phyloP scores from a whole-genome alignment of 345 rosid genomes.

The Raphanus sativus region DNA sequence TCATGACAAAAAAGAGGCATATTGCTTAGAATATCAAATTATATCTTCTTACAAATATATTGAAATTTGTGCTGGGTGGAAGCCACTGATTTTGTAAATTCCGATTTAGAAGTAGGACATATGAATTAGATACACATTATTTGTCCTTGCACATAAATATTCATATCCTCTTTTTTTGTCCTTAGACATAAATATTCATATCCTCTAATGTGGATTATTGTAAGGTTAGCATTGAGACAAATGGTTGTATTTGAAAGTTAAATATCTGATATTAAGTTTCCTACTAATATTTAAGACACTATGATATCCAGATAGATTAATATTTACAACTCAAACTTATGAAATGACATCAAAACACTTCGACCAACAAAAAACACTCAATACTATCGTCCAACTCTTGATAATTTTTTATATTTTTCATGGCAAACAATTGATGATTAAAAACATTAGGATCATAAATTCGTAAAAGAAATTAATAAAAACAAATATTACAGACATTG shows the following conservation, averaged over 20 bases:
- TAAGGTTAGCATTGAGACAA: not conserved
- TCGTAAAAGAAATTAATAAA: conserved; percentile 14
- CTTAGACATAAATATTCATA: too few relatives aligned
- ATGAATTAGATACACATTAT: not conserved
- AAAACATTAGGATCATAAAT: conserved; percentile 16
- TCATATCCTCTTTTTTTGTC: not conserved
- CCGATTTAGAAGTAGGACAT: not conserved
- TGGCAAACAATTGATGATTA: conserved; percentile 25
- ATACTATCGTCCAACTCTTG: conserved; percentile 3
- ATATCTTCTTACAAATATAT: not conserved
- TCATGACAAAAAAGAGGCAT: not conserved
- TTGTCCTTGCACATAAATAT: not conserved
- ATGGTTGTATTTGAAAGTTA: not conserved
- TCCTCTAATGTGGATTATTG: not conserved
- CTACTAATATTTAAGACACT: not conserved
- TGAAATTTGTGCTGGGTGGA: not conserved
- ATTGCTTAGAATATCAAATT: not conserved
- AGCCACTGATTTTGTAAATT: not conserved
- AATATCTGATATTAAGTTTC: not conserved
- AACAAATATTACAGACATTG: conserved; percentile 25
- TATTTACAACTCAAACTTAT: not conserved
- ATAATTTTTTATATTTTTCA: conserved; percentile 2
- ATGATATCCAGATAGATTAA: not conserved
- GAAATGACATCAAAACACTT: conserved; percentile 9
- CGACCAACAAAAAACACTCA: not conserved